These are phyloP conservation scores for Neonectria sp. DNA, from an alignment of 2,329 filamentous ascomycete species.

Conservation along the genomic window DNA sequence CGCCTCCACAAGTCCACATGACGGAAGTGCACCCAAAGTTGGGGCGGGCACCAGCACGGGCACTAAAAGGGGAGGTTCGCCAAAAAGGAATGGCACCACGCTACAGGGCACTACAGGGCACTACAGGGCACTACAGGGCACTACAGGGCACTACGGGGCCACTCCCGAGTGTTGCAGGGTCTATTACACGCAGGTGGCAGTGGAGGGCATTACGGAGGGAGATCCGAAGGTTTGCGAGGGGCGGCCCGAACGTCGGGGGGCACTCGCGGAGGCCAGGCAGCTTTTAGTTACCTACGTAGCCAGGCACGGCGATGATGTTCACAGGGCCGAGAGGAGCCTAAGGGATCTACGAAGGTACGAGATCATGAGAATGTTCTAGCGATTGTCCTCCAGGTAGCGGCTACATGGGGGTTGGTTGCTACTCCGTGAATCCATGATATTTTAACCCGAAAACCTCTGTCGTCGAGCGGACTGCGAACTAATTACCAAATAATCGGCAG, in stretches of 20 bases:
- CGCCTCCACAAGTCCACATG: neutral
- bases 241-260: conserved; percentile 21
- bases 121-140: neutral
- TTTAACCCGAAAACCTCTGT: conserved; percentile 1
- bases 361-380: neutral
- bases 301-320: conserved; percentile 7
- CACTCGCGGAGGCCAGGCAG: conserved; percentile 4
- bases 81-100: neutral
- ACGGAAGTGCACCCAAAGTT: neutral
- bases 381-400: conserved; percentile 3
- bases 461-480: neutral
- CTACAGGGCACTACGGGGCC: conserved; percentile 1
- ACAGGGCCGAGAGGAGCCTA: neutral
- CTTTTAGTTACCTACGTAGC: conserved; percentile 5
- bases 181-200: neutral
- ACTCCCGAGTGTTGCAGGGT: neutral
- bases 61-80: conserved; percentile 6
- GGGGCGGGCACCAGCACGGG: neutral
- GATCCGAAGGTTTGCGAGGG: conserved; percentile 8
- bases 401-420: conserved; percentile 3
- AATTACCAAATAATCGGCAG: neutral
- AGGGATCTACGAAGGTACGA: neutral
- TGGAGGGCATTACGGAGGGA: neutral
- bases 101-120: neutral
- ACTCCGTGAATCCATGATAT: neutral